Conservation (phyloP, 768 basidiomycete genomes). For the Leccinum obscurum region DNA sequence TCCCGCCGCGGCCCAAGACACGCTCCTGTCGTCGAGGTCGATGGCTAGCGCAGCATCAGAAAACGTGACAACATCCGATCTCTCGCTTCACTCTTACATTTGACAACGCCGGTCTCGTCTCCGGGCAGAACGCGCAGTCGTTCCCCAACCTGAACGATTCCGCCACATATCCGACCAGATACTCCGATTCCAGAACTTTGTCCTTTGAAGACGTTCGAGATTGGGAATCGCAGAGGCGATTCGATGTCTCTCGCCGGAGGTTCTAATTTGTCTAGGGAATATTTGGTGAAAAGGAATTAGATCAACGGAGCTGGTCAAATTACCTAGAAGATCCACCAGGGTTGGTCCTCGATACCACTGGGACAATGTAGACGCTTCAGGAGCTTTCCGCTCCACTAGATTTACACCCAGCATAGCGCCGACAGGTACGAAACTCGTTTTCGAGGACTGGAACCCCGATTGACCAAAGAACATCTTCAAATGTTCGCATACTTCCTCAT, state of each 20-base stretch:
- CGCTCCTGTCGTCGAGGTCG: constrained; percentile 73
- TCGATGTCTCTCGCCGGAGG: constrained; percentile 78
- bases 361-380: constrained; percentile 47
- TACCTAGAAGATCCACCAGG: constrained; percentile 81
- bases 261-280: constrained; percentile 67
- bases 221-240: constrained; percentile 79
- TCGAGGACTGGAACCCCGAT: constrained; percentile 80
- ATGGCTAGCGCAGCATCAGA: constrained; percentile 56
- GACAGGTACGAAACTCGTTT: constrained; percentile 84
- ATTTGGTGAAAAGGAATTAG: background rate
- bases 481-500: constrained; percentile 75
- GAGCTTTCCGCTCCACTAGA: constrained; percentile 52
- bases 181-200: constrained; percentile 77
- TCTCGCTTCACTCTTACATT: constrained; percentile 41
- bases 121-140: constrained; percentile 84
- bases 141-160: constrained; percentile 92
- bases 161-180: constrained; percentile 81
- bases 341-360: constrained; percentile 88
- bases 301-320: background rate
- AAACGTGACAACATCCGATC: background rate
- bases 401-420: constrained; percentile 91
- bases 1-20: constrained; percentile 89
- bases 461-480: constrained; percentile 82
- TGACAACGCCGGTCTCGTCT: constrained; percentile 84
- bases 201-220: constrained; percentile 95